Base-by-base conservation (phyloP, 768 basidiomycete species). In the Chiua virens region DNA sequence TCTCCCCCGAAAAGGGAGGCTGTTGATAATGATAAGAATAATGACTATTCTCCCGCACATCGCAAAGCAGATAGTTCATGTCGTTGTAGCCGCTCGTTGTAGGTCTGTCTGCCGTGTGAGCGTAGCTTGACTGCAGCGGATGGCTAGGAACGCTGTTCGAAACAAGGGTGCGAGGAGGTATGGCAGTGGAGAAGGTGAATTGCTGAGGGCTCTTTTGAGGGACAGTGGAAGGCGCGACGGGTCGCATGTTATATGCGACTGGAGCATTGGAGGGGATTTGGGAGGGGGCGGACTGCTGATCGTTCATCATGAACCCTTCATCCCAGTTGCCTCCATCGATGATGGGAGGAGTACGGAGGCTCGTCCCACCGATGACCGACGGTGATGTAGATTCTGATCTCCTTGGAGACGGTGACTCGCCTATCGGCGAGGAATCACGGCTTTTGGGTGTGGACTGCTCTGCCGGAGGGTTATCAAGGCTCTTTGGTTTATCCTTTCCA, bases 401-500 rank as follows among this genome's bases (percentile, higher is more conserved):
- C 55, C 65, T 62, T 58, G 71, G 71, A 53, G 79, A 74, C 44
- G 77, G 75, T 4, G 81, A 74, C 18, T 80, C 71, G 27, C 74
- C 74, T 18, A 77, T 73, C n/a, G 87, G 87, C 5, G 87, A 87
- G 34, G 86, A 87, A 57, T 83, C 82, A 18, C 77, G 75, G 49
- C 84, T 76, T 30, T 83, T 72, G n/a, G 77, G 80, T 5, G 74
- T 67, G 27, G 75, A 71, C 45, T 73, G 72, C 1, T 70, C 62
- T 20, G 49, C 51, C 47, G 62, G 50, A 21, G 55, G 47, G 28
- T 56, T 60, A 45, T 82, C 79, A n/a, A 71, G 71, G 8, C 66
- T 45, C 59, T 77, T 89, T 44, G 86, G 85, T 63, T 83, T 91
- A 67, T 92, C 90, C 69, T 91, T 90, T 30, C 90, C 90, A 0